Evolutionary conservation across 2,329 filamentous ascomycete genomes (phyloP), one percentile per base, ranked within the genome.

Genomic region (Sclerotiophoma versabilis): DNA sequence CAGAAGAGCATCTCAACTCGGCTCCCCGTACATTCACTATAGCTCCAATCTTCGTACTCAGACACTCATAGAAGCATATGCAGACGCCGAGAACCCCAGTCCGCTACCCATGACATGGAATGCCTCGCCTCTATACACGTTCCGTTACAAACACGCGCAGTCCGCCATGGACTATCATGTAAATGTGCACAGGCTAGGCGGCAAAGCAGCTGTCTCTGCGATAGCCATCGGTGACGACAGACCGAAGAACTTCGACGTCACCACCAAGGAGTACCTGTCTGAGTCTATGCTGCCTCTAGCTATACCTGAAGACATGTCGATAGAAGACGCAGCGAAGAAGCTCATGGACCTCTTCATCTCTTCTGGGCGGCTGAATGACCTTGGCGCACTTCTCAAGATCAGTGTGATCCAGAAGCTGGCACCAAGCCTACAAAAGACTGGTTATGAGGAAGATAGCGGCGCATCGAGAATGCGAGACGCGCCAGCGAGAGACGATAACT

Each of bases 131-230:
- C 80, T 81, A 39, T 89, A 91, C 71, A 85, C 88, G 50, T 97
- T 98, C 75, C 86, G 92, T 59, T 98, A 98, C 78, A 86, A 87
- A 3, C 93, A 97, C 75, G 81, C 85, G 20, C 91, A 96, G 72
- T 96, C 92, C 0, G 87, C 92, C 14, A 91, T 93, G 84, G 85
- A 88, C 54, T 96, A 90, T 70, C 81, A 96, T 23, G 74, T 97
- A 63, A 93, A 92, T 71, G 78, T 96, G 58, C 92, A 89, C 73
- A 85, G 92, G 47, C 83, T 97, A 65, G 92, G 93, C 36, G 83
- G 83, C 65, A 96, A 93, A 70, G 88, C 90, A n/a, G 87, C 96
- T 57, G 81, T 97, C 32, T 86, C 92, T 65, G 93, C 88, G 3
- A 81, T 96, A 33, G 92, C 86, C 1, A 75, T 93, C 14, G 90